phyloP scores from a whole-genome alignment of 78 protist species.

The Monosiga brevicollis region DNA sequence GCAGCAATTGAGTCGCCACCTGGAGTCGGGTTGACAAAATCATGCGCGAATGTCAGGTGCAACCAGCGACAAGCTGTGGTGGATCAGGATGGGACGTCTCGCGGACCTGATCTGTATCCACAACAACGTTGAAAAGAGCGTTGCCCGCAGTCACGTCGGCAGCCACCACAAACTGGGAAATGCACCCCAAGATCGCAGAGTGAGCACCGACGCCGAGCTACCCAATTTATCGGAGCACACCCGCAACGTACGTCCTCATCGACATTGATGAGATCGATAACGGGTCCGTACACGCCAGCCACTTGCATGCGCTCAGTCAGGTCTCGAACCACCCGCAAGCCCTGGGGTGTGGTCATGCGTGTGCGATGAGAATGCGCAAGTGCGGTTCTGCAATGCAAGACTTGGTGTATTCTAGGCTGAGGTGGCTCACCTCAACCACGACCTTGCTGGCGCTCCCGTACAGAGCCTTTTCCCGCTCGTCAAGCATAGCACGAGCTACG shows the following conservation, averaged over 20 bases:
- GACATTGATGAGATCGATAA: slow-evolving; percentile 71
- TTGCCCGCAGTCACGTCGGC: slow-evolving; percentile 80
- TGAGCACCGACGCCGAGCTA: no score
- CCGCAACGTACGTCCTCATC: no score
- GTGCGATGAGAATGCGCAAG: no score
- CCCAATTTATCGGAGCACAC: no score
- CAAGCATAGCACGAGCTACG: not conserved
- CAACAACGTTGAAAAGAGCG: slow-evolving; percentile 86
- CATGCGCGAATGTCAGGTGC: no score
- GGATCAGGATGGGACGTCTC: no score
- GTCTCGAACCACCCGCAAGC: not conserved
- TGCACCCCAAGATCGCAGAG: no score
- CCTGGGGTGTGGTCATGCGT: slow-evolving; percentile 2
- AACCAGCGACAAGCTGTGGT: no score
- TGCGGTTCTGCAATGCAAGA: no score
- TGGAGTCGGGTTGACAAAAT: not conserved
- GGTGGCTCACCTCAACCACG: not conserved
- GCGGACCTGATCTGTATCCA: slow-evolving; percentile 61
- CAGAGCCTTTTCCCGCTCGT: not conserved
- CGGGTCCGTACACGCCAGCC: slow-evolving; percentile 86
- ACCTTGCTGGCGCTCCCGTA: not conserved
- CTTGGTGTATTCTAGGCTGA: no score
- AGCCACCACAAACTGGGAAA: slow-evolving; percentile 44
- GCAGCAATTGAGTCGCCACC: slow-evolving; percentile 34
- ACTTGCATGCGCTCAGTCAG: slow-evolving; percentile 19